Percentiles rank a stretch among this genome's conserved stretches.
Conservation (phyloP, 2,329 filamentous ascomycete genomes). For the Fusarium neocosmosporiellum region DNA sequence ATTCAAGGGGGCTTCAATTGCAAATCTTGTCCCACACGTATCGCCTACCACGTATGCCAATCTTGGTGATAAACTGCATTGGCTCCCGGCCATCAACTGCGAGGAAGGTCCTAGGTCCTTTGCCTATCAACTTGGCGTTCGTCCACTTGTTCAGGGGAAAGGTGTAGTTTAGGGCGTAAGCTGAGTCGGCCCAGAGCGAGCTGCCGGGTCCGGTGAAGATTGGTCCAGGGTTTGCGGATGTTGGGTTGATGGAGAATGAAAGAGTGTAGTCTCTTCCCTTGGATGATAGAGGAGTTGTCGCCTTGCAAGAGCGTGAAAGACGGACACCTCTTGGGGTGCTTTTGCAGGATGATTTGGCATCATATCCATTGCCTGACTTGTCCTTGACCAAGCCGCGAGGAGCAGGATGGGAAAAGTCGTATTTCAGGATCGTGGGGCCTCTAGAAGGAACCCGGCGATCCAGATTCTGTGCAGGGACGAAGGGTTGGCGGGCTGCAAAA, state of each 20-base stretch:
- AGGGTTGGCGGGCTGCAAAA: neutral
- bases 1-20: neutral
- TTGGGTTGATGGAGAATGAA: neutral
- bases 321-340: neutral
- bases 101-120: neutral
- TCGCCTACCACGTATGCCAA: neutral
- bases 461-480: neutral
- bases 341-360: neutral
- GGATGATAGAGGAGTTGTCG: neutral
- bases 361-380: neutral
- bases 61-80: neutral
- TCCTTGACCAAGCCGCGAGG: neutral
- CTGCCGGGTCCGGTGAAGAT: neutral
- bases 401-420: neutral
- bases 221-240: neutral
- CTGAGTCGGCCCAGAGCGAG: neutral
- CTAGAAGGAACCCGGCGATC: neutral
- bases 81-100: neutral
- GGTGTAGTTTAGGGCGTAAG: neutral
- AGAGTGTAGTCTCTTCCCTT: neutral
- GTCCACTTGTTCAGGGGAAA: neutral
- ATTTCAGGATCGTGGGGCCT: neutral
- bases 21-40: neutral
- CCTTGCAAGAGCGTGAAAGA: neutral
- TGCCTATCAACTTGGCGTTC: neutral